phyloP scores from a whole-genome alignment of 2,329 filamentous ascomycete species.

The Diaporthe sp. region DNA sequence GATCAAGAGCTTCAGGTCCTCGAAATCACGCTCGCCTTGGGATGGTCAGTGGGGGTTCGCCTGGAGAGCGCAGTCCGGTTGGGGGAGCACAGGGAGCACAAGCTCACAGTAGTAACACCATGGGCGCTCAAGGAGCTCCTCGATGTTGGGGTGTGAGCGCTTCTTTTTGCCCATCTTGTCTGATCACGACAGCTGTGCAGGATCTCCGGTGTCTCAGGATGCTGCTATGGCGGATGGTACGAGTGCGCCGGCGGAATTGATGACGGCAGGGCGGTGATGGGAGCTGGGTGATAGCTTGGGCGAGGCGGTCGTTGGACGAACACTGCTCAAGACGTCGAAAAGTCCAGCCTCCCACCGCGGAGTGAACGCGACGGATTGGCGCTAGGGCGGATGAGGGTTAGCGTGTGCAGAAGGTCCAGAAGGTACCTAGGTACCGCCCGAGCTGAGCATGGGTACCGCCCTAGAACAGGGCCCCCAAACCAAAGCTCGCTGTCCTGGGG shows the following conservation, averaged over 20 bases:
- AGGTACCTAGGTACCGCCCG: not conserved
- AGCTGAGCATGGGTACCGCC: not conserved
- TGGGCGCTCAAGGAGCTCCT: slow-evolving; percentile 86
- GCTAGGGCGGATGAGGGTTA: slow-evolving; percentile 21
- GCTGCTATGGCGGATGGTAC: too few relatives aligned
- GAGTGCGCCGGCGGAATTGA: not conserved
- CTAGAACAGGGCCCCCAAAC: not conserved
- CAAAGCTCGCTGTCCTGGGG: not conserved
- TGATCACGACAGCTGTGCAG: not conserved
- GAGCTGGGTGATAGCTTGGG: slow-evolving; percentile 14
- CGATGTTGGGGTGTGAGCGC: slow-evolving; percentile 84
- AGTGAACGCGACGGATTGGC: slow-evolving; percentile 8
- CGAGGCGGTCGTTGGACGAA: not conserved
- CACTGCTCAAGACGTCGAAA: slow-evolving; percentile 24
- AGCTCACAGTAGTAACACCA: slow-evolving; percentile 96
- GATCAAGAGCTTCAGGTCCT: slow-evolving; percentile 95
- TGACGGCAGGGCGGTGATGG: not conserved
- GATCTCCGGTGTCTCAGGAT: too few relatives aligned
- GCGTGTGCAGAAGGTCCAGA: not conserved
- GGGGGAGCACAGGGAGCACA: not conserved
- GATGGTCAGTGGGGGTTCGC: slow-evolving; percentile 38
- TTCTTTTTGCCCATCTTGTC: slow-evolving; percentile 87
- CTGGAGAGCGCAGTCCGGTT: slow-evolving; percentile 7
- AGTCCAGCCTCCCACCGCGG: slow-evolving; percentile 9
- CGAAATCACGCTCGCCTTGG: slow-evolving; percentile 90